These are phyloP conservation scores for Emericellopsis atlantica DNA, from an alignment of 2,329 filamentous ascomycete species.

Conservation along the genomic window DNA sequence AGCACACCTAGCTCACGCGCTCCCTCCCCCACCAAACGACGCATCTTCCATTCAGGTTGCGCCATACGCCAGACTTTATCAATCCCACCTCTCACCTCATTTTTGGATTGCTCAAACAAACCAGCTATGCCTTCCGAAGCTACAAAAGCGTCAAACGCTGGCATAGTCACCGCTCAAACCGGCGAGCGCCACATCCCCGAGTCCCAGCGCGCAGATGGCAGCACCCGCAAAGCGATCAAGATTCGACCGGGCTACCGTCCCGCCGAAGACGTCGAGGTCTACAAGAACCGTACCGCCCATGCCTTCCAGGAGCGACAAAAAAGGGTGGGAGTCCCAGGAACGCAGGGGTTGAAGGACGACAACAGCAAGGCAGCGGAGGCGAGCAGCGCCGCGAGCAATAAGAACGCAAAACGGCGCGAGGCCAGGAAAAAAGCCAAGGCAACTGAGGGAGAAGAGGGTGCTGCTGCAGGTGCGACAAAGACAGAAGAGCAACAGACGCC, in stretches of 20 bases:
- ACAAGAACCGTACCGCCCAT: slow-evolving; percentile 85
- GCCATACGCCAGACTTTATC: too few relatives aligned
- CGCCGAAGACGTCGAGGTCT: slow-evolving; percentile 89
- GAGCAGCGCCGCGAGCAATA: slow-evolving; percentile 44
- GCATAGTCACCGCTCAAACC: slow-evolving; percentile 63
- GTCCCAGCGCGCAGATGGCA: slow-evolving; percentile 76
- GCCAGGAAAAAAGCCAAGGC: slow-evolving; percentile 42
- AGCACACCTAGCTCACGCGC: too few relatives aligned
- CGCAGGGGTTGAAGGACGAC: slow-evolving; percentile 43
- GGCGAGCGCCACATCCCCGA: slow-evolving; percentile 85
- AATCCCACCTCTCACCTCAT: too few relatives aligned
- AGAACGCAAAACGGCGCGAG: slow-evolving; percentile 71
- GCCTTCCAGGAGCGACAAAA: slow-evolving; percentile 64
- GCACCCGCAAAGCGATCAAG: slow-evolving; percentile 85
- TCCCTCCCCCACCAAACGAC: too few relatives aligned
- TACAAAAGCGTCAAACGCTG: slow-evolving; percentile 36
- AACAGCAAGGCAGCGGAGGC: slow-evolving; percentile 8
- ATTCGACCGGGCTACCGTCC: slow-evolving; percentile 88
- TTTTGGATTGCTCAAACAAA: slow-evolving; percentile 14
- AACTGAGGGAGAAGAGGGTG: slow-evolving; percentile 50
- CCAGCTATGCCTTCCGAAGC: slow-evolving; percentile 19
- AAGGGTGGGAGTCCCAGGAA: slow-evolving; percentile 58
- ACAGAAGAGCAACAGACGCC: slow-evolving; percentile 8
- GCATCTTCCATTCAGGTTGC: too few relatives aligned
- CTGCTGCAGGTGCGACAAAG: slow-evolving; percentile 26